phyloP scores from a whole-genome alignment of 2,329 filamentous ascomycete species.

The Trichoderma cornu-damae region DNA sequence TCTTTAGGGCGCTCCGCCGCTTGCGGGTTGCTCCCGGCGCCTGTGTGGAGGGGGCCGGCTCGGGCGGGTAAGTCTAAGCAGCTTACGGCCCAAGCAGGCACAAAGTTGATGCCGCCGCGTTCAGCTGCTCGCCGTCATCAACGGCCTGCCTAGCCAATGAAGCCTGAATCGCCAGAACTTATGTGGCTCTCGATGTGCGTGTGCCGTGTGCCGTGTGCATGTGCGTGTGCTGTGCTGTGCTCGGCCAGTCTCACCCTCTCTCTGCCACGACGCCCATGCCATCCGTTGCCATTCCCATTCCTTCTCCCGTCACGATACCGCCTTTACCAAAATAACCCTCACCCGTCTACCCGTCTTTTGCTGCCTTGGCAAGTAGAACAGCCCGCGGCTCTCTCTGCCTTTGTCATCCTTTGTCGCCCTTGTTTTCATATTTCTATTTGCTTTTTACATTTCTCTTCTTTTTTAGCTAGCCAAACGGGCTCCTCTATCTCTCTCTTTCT shows the following conservation, averaged over 20 bases:
- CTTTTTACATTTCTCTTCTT: not conserved
- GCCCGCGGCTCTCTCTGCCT: not conserved
- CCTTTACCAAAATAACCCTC: conserved; percentile 17
- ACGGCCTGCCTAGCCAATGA: conserved; percentile 8
- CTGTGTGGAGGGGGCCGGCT: conserved; percentile 9
- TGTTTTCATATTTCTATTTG: not conserved
- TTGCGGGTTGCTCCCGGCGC: conserved; percentile 5
- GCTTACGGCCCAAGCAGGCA: not conserved
- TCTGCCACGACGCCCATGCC: conserved; percentile 6
- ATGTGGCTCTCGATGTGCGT: not conserved
- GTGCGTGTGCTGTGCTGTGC: not conserved
- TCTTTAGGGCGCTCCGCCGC: conserved; percentile 11
- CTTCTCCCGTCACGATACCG: conserved; percentile 15
- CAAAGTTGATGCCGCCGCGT: conserved; percentile 5
- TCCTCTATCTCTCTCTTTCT: not conserved
- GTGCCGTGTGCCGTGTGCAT: not conserved
- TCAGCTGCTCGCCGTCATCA: conserved; percentile 15
- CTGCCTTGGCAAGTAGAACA: conserved; percentile 5
- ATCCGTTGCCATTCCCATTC: not conserved
- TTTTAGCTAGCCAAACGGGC: not conserved
- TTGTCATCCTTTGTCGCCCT: not conserved
- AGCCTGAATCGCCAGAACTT: not conserved
- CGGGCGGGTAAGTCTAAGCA: not conserved
- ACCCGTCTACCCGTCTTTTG: conserved; percentile 14
- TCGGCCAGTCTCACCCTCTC: conserved; percentile 8